phyloP scores from a whole-genome alignment of 192 early-diverging fungal species.

The Coemansia aciculifera region DNA sequence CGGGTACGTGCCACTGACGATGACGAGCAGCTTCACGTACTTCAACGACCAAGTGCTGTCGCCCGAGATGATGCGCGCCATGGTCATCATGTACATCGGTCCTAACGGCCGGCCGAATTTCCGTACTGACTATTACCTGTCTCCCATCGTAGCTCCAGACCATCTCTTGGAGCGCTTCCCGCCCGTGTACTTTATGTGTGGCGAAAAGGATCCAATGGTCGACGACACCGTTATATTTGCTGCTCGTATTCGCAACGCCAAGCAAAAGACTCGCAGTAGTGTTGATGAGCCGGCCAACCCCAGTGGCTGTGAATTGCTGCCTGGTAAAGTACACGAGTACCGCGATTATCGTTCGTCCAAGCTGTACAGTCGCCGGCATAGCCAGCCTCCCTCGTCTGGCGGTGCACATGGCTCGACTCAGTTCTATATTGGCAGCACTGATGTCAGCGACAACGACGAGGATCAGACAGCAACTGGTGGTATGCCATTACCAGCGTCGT shows the following conservation, averaged over 20 bases:
- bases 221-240: slow-evolving; percentile 95
- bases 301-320: background rate
- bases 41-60: slow-evolving; percentile 87
- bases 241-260: slow-evolving; percentile 81
- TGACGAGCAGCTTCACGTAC: slow-evolving; percentile 75
- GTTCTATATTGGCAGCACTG: slow-evolving; percentile 51
- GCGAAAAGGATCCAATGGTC: slow-evolving; percentile 96
- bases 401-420: background rate
- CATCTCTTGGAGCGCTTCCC: slow-evolving; percentile 87
- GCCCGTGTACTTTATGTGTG: slow-evolving; percentile 85
- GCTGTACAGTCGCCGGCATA: slow-evolving; percentile 33
- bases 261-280: slow-evolving; percentile 45
- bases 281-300: background rate
- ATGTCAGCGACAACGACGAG: slow-evolving; percentile 48
- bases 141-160: slow-evolving; percentile 83
- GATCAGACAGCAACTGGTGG: background rate
- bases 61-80: slow-evolving; percentile 72
- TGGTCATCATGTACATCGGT: slow-evolving; percentile 83
- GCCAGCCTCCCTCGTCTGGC: slow-evolving; percentile 15
- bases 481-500: slow-evolving; percentile 12
- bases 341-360: slow-evolving; percentile 19
- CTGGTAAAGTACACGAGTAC: slow-evolving; percentile 14
- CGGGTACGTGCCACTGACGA: slow-evolving; percentile 58
- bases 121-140: slow-evolving; percentile 79
- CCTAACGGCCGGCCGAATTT: slow-evolving; percentile 77